These are phyloP conservation scores for Mangifera indica DNA, from an alignment of 345 rosid species.

Conservation along the genomic window DNA sequence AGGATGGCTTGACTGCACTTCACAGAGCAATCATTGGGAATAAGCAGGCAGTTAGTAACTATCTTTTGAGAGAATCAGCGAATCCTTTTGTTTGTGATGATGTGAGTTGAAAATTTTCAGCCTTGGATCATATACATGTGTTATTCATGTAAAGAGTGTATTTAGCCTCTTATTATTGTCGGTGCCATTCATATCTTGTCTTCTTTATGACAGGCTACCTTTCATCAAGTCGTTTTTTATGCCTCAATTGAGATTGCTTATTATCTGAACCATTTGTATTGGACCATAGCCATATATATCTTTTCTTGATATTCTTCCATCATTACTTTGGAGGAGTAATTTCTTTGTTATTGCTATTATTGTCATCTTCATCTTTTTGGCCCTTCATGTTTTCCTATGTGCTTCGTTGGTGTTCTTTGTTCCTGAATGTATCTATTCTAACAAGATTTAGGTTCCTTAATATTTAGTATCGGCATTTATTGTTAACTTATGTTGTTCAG, in stretches of 20 bases:
- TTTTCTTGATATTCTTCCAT: neutral
- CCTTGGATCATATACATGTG: neutral
- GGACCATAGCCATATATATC: neutral
- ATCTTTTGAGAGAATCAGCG: constrained; percentile 88
- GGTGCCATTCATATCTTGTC: neutral
- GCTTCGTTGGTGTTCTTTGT: neutral
- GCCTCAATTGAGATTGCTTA: neutral
- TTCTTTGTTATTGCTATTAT: neutral
- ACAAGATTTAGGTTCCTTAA: neutral
- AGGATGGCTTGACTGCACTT: constrained; percentile 84
- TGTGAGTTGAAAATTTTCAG: constrained; percentile 37
- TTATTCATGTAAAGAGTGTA: neutral
- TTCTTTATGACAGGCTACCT: neutral
- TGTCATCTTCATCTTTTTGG: neutral
- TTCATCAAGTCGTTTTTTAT: neutral
- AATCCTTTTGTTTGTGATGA: constrained; percentile 75
- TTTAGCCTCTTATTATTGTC: neutral
- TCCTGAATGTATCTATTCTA: neutral
- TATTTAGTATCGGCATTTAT: neutral
- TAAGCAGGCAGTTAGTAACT: constrained; percentile 79
- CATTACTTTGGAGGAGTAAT: neutral
- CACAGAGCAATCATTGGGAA: constrained; percentile 81
- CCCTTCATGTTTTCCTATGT: neutral
- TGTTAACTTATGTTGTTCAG: neutral
- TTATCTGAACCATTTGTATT: neutral